Conservation (phyloP, 2,329 filamentous ascomycete genomes). For the Diaporthe australafricana region DNA sequence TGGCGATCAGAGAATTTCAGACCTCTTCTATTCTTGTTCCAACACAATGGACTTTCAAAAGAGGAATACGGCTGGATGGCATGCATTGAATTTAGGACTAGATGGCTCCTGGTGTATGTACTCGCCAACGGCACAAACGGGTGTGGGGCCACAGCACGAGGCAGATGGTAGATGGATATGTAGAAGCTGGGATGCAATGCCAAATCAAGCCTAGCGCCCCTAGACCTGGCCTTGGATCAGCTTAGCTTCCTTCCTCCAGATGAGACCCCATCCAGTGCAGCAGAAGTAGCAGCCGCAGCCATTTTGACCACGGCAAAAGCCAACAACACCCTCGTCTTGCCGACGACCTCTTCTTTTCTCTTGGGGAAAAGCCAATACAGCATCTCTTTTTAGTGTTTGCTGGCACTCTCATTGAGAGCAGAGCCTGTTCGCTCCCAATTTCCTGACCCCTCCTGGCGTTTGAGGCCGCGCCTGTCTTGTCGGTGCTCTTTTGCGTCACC, state of each 20-base stretch:
- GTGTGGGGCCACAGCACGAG: constrained; percentile 12
- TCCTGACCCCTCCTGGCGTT: constrained; percentile 10
- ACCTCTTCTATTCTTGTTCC: neutral
- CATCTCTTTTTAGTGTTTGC: constrained; percentile 23
- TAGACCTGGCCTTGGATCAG: constrained; percentile 6
- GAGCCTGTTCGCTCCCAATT: neutral
- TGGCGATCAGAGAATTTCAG: neutral
- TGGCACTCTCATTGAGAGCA: constrained; percentile 24
- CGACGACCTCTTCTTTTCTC: constrained; percentile 30
- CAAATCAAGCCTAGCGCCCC: constrained; percentile 10
- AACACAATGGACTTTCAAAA: neutral
- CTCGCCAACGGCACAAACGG: constrained; percentile 5
- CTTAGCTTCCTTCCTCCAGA: constrained; percentile 24
- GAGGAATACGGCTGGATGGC: neutral
- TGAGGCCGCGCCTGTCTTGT: constrained; percentile 31
- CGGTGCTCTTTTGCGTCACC: constrained; percentile 33
- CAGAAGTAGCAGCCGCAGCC: constrained; percentile 24
- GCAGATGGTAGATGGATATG: neutral
- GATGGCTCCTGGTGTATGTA: neutral
- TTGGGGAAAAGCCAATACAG: constrained; percentile 19
- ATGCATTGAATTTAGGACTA: neutral
- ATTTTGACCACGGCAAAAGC: constrained; percentile 11
- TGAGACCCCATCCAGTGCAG: constrained; percentile 13
- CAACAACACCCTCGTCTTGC: constrained; percentile 27
- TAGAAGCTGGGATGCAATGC: neutral